phyloP scores from a whole-genome alignment of 129 eudicot genomes.

The Ambrosia artemisiifolia region DNA sequence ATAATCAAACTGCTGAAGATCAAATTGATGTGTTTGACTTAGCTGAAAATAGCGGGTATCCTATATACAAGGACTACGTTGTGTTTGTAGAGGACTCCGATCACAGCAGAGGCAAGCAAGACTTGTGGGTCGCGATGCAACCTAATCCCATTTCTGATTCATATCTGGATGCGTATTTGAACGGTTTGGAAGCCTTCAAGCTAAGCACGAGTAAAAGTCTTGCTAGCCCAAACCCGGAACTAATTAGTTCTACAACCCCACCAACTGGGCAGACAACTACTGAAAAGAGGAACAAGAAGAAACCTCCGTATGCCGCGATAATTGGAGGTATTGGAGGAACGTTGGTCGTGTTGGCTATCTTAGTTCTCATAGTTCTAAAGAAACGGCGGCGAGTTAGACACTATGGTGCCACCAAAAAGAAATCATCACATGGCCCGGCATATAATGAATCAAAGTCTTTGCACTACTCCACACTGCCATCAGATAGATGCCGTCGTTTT shows the following conservation, averaged over 20 bases:
- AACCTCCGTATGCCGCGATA: neutral
- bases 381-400: conserved; percentile 22
- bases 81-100: neutral
- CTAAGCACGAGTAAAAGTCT: conserved; percentile 16
- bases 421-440: conserved; percentile 20
- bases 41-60: conserved; percentile 17
- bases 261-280: neutral
- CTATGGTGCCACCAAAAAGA: neutral
- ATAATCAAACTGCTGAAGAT: conserved; percentile 35
- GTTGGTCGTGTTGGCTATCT: conserved; percentile 7
- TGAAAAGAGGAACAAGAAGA: neutral
- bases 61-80: conserved; percentile 38
- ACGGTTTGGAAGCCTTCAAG: conserved; percentile 55
- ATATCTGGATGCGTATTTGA: conserved; percentile 24
- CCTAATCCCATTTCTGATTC: neutral
- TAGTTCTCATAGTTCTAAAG: conserved; percentile 26
- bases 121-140: conserved; percentile 22
- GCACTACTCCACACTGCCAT: conserved; percentile 26
- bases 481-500: conserved; percentile 44
- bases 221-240: conserved; percentile 37
- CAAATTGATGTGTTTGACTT: conserved; percentile 1
- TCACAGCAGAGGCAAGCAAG: conserved; percentile 12
- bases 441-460: conserved; percentile 24
- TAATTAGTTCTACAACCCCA: neutral
- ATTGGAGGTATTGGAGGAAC: conserved; percentile 37